Evolutionary conservation across 305 asterid genomes (phyloP).

Genomic region (Andrographis paniculata): DNA sequence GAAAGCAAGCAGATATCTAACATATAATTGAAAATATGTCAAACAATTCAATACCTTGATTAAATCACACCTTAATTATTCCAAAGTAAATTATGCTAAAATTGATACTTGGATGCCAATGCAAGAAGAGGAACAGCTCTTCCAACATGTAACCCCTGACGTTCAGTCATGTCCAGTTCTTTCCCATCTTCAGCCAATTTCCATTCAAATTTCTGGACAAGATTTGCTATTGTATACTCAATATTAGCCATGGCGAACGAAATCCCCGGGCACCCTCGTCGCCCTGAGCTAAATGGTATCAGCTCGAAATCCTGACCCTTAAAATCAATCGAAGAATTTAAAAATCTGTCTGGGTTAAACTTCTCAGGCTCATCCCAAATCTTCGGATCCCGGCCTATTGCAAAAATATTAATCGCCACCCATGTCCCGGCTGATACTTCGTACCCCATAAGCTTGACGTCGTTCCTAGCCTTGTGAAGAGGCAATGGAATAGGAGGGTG

Average conservation of each 20-base stretch:
- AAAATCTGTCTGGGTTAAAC: constrained; percentile 33
- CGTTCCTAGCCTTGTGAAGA: constrained; percentile 21
- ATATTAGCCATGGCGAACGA: constrained; percentile 22
- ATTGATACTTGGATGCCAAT: no score
- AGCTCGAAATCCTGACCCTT: constrained; percentile 31
- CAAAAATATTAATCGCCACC: constrained; percentile 25
- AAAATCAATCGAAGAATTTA: constrained; percentile 21
- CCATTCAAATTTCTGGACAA: constrained; percentile 31
- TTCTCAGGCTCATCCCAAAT: constrained; percentile 30
- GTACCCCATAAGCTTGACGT: constrained; percentile 26
- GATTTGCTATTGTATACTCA: constrained; percentile 27
- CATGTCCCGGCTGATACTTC: constrained; percentile 27
- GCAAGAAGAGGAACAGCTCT: constrained; percentile 31
- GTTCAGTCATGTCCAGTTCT: constrained; percentile 34
- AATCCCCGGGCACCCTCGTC: constrained; percentile 38
- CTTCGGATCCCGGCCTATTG: constrained; percentile 27
- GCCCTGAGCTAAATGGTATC: constrained; percentile 38
- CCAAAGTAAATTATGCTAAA: no score
- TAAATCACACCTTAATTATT: no score
- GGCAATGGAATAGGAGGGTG: constrained; percentile 28
- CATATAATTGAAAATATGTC: no score
- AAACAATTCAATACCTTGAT: no score
- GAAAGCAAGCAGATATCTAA: no score
- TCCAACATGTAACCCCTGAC: constrained; percentile 30
- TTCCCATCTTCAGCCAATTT: constrained; percentile 23